Evolutionary conservation across 169 alveolate species (phyloP).

Genomic region (Plasmodium adleri): DNA sequence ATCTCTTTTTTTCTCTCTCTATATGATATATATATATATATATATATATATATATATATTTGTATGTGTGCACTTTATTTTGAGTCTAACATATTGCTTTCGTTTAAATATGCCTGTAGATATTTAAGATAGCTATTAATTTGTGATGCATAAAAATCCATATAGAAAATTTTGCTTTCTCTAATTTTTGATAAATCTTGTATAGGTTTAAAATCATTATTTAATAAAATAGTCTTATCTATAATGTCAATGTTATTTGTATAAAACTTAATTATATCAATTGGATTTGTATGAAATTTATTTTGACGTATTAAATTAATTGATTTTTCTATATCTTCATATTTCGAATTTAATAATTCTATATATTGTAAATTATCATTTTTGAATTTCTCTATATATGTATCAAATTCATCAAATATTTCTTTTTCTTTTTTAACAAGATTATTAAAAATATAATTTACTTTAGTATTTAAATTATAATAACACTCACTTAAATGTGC

Average conservation of each 20-base stretch:
- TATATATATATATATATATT: too few species aligned
- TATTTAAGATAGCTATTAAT: slow-evolving; percentile 46
- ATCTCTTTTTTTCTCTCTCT: too few species aligned
- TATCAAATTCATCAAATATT: slow-evolving; percentile 48
- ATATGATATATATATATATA: too few species aligned
- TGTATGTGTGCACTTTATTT: neutral
- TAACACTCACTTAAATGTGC: slow-evolving; percentile 59
- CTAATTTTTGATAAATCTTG: slow-evolving; percentile 61
- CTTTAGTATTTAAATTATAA: slow-evolving; percentile 36
- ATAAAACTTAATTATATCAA: slow-evolving; percentile 70
- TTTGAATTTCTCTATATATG: slow-evolving; percentile 54
- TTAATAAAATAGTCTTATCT: slow-evolving; percentile 35
- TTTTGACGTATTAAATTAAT: slow-evolving; percentile 54
- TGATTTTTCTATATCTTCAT: slow-evolving; percentile 58
- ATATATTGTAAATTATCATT: slow-evolving; percentile 54
- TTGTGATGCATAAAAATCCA: slow-evolving; percentile 71
- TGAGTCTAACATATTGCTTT: neutral
- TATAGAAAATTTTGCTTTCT: slow-evolving; percentile 66
- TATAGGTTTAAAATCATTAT: slow-evolving; percentile 63
- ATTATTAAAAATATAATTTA: slow-evolving; percentile 49
- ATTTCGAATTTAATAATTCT: slow-evolving; percentile 32
- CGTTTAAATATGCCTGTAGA: slow-evolving; percentile 42
- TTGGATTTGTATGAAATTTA: slow-evolving; percentile 57
- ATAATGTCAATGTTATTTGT: slow-evolving; percentile 26
- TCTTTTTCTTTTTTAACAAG: slow-evolving; percentile 60